phyloP scores from a whole-genome alignment of 805 yeast genomes.

The Hanseniaspora guilliermondii region DNA sequence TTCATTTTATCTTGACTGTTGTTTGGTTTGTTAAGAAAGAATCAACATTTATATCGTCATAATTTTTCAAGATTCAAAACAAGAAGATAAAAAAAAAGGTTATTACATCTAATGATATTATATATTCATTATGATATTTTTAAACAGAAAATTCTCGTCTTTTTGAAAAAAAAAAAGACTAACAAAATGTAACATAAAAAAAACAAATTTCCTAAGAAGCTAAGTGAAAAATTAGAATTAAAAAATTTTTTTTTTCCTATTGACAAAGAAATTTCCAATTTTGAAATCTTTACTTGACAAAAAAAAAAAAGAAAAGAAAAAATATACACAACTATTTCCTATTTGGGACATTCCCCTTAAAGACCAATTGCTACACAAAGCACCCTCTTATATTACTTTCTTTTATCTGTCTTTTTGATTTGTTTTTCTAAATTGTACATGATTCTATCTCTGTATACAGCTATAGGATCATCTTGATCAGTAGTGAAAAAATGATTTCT shows the following conservation, averaged over 20 bases:
- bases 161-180: too few relatives aligned
- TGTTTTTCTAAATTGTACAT: conserved; percentile 45
- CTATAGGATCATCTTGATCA: conserved; percentile 49
- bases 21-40: conserved; percentile 24
- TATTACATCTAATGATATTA: too few relatives aligned
- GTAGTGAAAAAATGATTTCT: conserved; percentile 44
- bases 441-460: conserved; percentile 50
- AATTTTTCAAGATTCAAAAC: too few relatives aligned
- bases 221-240: not conserved
- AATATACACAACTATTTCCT: not conserved
- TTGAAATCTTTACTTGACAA: not conserved
- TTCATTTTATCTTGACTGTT: conserved; percentile 44
- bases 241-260: not conserved
- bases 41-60: too few relatives aligned
- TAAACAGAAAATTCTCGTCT: too few relatives aligned
- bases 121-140: too few relatives aligned
- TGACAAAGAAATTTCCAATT: not conserved
- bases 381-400: conserved; percentile 6
- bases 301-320: conserved; percentile 5
- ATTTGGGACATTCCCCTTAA: not conserved
- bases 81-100: too few relatives aligned
- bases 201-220: not conserved
- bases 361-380: not conserved
- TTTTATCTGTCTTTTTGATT: conserved; percentile 32
- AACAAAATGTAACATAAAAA: not conserved